These are phyloP conservation scores for Rubia peregrina DNA, from an alignment of 305 asterid species.

Conservation along the genomic window DNA sequence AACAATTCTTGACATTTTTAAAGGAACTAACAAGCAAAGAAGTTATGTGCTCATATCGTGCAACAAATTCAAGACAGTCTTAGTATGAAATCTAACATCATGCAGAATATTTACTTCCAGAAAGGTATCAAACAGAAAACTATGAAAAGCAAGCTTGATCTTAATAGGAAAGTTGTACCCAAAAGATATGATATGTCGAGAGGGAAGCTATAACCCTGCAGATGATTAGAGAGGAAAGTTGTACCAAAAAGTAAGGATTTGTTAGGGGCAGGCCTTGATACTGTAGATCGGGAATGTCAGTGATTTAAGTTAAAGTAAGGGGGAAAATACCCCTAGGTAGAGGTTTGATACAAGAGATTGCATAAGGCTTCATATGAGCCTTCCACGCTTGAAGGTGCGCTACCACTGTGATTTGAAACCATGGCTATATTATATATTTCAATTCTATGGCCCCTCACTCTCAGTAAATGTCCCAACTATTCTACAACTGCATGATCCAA, in stretches of 20 bases:
- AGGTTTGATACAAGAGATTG: constrained; percentile 25
- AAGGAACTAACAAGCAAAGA: too few relatives aligned
- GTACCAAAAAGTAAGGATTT: constrained; percentile 34
- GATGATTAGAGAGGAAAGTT: constrained; percentile 61
- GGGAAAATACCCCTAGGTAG: constrained; percentile 40
- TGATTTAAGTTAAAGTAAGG: constrained; percentile 33
- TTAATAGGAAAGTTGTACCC: too few relatives aligned
- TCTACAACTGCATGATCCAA: constrained; percentile 36
- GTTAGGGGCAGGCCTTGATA: constrained; percentile 35
- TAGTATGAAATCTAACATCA: too few relatives aligned
- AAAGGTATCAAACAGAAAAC: too few relatives aligned
- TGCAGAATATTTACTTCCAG: too few relatives aligned
- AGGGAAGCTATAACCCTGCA: constrained; percentile 52
- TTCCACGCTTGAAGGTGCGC: constrained; percentile 91
- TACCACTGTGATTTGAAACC: constrained; percentile 68
- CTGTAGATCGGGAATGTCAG: constrained; percentile 39
- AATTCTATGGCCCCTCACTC: constrained; percentile 30
- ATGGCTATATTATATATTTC: constrained; percentile 35
- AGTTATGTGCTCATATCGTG: too few relatives aligned
- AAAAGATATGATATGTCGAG: constrained; percentile 32
- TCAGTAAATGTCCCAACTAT: constrained; percentile 58
- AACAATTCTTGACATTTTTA: too few relatives aligned
- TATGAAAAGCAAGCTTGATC: too few relatives aligned
- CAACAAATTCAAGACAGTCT: too few relatives aligned
- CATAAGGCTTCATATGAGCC: too few relatives aligned